phyloP scores from a whole-genome alignment of 1,284 basidiomycete genomes.

The Pseudozyma thailandica region DNA sequence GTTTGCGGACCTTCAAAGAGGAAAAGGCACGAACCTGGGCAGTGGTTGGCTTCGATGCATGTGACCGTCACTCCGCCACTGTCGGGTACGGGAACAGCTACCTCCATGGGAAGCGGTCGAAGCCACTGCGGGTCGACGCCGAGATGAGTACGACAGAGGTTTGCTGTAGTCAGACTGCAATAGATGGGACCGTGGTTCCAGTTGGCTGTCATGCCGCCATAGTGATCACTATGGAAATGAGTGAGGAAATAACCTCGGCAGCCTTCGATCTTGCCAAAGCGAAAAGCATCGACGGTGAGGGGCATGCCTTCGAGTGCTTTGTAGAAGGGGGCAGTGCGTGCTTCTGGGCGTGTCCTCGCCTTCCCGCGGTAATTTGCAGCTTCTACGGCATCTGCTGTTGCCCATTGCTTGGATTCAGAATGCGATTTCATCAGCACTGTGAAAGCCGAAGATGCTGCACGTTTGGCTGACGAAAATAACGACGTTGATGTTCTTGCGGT shows the following conservation, averaged over 20 bases:
- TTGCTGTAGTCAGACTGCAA: constrained; percentile 86
- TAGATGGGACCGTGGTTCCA: constrained; percentile 95
- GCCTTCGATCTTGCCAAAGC: constrained; percentile 87
- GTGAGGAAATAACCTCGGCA: constrained; percentile 87
- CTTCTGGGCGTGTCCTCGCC: constrained; percentile 30
- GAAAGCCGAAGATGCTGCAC: constrained; percentile 50
- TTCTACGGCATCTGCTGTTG: constrained; percentile 54
- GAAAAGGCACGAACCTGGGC: constrained; percentile 91
- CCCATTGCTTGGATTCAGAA: constrained; percentile 60
- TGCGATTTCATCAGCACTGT: constrained; percentile 57
- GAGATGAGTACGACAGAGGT: constrained; percentile 88
- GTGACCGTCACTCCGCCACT: constrained; percentile 89
- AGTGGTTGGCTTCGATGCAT: constrained; percentile 94
- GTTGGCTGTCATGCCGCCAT: constrained; percentile 71
- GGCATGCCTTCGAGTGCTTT: constrained; percentile 91
- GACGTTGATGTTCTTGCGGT: constrained; percentile 17
- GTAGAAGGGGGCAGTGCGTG: constrained; percentile 60
- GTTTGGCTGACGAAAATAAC: constrained; percentile 19
- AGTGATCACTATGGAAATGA: constrained; percentile 70
- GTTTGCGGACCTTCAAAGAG: constrained; percentile 93
- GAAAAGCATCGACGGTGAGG: constrained; percentile 93
- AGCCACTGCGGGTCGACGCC: constrained; percentile 88
- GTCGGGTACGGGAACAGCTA: constrained; percentile 78
- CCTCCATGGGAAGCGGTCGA: constrained; percentile 83
- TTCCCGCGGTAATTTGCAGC: constrained; percentile 48